A percentile compares a stretch with the other conserved stretches of the same genome.
Evolutionary conservation across 1,139 yeast species (phyloP).

Genomic region (Spencermartinsiella ligniputridi): DNA sequence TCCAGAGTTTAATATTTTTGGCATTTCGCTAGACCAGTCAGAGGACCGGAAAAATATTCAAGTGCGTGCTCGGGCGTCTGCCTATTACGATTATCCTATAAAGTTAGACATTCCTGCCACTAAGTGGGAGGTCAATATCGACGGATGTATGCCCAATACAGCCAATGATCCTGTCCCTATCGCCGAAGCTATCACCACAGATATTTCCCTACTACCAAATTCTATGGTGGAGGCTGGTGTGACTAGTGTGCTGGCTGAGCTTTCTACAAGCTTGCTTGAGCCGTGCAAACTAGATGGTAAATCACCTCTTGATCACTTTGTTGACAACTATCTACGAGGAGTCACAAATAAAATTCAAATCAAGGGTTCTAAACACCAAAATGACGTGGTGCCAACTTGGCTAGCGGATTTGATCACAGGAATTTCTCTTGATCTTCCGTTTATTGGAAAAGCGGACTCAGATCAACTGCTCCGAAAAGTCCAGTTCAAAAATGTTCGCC

Average conservation of each 20-base stretch:
- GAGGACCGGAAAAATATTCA: slow-evolving; percentile 14
- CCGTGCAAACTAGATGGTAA: slow-evolving; percentile 20
- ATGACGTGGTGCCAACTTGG: slow-evolving; percentile 19
- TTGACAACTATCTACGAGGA: slow-evolving; percentile 23
- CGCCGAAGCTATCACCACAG: slow-evolving; percentile 18
- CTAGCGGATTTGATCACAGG: slow-evolving; percentile 13
- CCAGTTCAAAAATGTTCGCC: slow-evolving; percentile 20
- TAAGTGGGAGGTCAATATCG: slow-evolving; percentile 22
- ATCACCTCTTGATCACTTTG: slow-evolving; percentile 23
- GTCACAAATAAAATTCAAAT: slow-evolving; percentile 13
- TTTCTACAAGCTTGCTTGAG: slow-evolving; percentile 15
- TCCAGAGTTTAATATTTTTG: slow-evolving; percentile 6
- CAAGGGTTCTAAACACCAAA: slow-evolving; percentile 16
- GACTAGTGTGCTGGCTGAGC: slow-evolving; percentile 12
- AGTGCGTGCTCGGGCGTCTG: slow-evolving; percentile 15
- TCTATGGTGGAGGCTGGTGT: slow-evolving; percentile 16
- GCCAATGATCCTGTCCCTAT: slow-evolving; percentile 12
- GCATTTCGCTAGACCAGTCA: slow-evolving; percentile 7
- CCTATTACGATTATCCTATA: slow-evolving; percentile 16
- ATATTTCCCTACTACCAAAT: slow-evolving; percentile 18
- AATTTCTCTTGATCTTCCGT: slow-evolving; percentile 14
- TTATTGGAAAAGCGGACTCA: slow-evolving; percentile 17
- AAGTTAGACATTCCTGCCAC: slow-evolving; percentile 19
- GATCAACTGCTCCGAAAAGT: slow-evolving; percentile 24
- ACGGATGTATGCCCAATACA: slow-evolving; percentile 20